phyloP scores from a whole-genome alignment of 2,329 filamentous ascomycete species.

The Podosphaera xanthii region DNA sequence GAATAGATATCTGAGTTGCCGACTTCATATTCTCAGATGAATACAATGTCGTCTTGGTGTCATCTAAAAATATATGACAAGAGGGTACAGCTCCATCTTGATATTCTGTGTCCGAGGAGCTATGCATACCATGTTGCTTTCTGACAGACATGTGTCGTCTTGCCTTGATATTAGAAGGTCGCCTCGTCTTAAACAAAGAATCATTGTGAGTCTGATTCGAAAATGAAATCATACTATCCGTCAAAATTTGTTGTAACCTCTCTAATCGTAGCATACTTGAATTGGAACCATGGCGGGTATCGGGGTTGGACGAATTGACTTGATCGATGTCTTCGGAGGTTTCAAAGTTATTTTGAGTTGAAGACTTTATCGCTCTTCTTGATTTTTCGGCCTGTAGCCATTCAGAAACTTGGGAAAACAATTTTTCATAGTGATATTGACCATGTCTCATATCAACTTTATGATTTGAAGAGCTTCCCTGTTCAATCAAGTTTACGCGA shows the following conservation, averaged over 20 bases:
- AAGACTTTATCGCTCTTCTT: constrained; percentile 36
- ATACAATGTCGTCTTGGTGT: constrained; percentile 70
- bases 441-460: constrained; percentile 2
- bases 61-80: constrained; percentile 70
- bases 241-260: constrained; percentile 56
- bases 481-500: constrained; percentile 5
- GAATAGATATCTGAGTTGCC: constrained; percentile 19
- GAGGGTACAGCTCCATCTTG: constrained; percentile 63
- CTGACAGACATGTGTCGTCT: constrained; percentile 6
- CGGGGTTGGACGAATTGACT: constrained; percentile 17
- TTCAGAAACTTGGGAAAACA: constrained; percentile 53
- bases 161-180: constrained; percentile 5
- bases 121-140: constrained; percentile 21
- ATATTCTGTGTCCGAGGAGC: constrained; percentile 62
- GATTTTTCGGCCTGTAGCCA: constrained; percentile 67
- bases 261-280: constrained; percentile 55
- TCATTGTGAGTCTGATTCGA: constrained; percentile 12
- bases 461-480: not conserved
- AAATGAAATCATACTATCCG: constrained; percentile 30
- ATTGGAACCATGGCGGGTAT: constrained; percentile 37
- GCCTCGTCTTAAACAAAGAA: constrained; percentile 8
- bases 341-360: constrained; percentile 17
- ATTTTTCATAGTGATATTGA: constrained; percentile 21
- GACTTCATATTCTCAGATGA: constrained; percentile 25
- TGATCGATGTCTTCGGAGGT: constrained; percentile 3